Percentiles rank a stretch among this genome's conserved stretches.
phyloP scores from a whole-genome alignment of 345 rosid genomes.

The Brassica napus region DNA sequence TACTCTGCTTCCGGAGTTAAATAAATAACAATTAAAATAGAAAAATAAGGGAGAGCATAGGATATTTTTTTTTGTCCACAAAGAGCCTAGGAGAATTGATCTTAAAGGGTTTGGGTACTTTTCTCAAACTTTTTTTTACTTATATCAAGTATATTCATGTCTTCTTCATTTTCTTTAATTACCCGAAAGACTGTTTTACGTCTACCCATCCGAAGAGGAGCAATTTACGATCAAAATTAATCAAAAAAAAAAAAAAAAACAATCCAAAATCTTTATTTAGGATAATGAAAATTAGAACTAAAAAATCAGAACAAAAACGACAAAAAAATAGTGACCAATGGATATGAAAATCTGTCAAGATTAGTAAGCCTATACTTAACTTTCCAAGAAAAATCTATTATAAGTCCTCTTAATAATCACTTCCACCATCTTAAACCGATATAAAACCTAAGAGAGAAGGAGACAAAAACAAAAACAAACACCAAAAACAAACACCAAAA shows the following conservation, averaged over 20 bases:
- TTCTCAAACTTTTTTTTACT: neutral
- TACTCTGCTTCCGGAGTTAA: neutral
- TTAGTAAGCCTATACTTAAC: slow-evolving; percentile 44
- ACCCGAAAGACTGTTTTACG: neutral
- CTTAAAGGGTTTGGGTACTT: no score
- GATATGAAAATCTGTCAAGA: slow-evolving; percentile 24
- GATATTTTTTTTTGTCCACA: no score
- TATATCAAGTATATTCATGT: neutral
- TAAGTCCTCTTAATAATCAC: slow-evolving; percentile 11
- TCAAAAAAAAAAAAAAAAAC: neutral
- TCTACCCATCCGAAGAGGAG: neutral
- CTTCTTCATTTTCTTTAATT: neutral
- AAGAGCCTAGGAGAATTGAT: no score
- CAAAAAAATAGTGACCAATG: slow-evolving; percentile 12
- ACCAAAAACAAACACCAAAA: slow-evolving; percentile 15
- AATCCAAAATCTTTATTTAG: slow-evolving; percentile 19
- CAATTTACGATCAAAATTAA: slow-evolving; percentile 23
- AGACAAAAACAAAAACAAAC: neutral
- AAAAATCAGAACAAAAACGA: neutral
- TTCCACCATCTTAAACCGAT: neutral
- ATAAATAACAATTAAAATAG: no score
- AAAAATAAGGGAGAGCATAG: neutral
- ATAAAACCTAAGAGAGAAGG: slow-evolving; percentile 2
- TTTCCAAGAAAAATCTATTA: slow-evolving; percentile 22
- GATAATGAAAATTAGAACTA: slow-evolving; percentile 18